These are phyloP conservation scores for Epichloe amarillans DNA, from an alignment of 2,329 filamentous ascomycete species.

Conservation along the genomic window DNA sequence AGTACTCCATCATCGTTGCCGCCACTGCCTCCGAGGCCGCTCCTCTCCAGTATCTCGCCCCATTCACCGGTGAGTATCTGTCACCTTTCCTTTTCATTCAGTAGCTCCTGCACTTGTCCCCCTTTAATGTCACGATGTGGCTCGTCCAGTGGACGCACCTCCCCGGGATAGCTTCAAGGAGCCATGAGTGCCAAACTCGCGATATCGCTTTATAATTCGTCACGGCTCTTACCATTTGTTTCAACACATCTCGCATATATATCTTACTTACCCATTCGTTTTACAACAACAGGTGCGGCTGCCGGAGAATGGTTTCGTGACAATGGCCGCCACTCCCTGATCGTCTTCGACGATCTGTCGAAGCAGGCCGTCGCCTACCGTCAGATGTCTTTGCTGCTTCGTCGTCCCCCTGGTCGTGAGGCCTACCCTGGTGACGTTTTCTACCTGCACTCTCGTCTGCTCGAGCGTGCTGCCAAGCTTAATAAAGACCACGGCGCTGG, in stretches of 20 bases:
- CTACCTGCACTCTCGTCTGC: conserved; percentile 97
- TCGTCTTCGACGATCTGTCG: conserved; percentile 89
- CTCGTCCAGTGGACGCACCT: no score
- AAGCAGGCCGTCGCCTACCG: conserved; percentile 98
- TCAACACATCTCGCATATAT: neutral
- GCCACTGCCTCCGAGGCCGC: conserved; percentile 96
- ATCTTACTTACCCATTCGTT: neutral
- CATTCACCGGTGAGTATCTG: conserved; percentile 57
- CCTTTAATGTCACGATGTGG: no score
- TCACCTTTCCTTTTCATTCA: no score
- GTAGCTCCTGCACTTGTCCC: no score
- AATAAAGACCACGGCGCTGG: conserved; percentile 89
- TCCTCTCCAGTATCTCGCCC: conserved; percentile 85
- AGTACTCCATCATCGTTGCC: conserved; percentile 88
- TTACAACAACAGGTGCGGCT: conserved; percentile 17
- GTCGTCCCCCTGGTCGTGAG: conserved; percentile 97
- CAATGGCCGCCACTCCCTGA: conserved; percentile 75
- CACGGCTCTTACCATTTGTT: neutral
- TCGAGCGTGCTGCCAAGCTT: conserved; percentile 99
- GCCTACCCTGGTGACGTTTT: conserved; percentile 98
- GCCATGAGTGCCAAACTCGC: neutral
- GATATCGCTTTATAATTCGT: neutral
- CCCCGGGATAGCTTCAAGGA: neutral
- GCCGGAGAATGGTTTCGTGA: conserved; percentile 68
- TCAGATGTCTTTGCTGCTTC: conserved; percentile 96